Evolutionary conservation across 768 basidiomycete genomes (phyloP).

Genomic region (Steccherinum ochraceum): DNA sequence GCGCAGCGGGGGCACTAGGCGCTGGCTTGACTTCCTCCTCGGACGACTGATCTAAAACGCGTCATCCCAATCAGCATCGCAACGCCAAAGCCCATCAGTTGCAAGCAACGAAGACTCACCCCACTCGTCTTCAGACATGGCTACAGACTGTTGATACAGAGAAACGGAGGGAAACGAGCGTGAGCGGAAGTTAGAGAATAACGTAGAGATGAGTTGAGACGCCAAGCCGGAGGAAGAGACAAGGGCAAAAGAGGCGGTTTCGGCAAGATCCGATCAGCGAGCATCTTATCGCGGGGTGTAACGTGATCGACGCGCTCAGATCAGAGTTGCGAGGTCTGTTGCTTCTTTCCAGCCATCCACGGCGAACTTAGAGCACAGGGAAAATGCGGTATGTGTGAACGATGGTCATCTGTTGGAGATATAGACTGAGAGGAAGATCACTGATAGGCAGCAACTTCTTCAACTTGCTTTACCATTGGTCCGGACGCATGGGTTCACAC

Average conservation of each 20-base stretch:
- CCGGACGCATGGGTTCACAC: slow-evolving; percentile 65
- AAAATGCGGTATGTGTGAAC: not conserved
- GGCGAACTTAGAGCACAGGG: not conserved
- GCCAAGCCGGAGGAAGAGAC: not conserved
- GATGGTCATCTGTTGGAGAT: too few species aligned
- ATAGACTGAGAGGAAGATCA: not conserved
- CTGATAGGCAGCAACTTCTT: slow-evolving; percentile 34
- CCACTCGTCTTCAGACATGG: slow-evolving; percentile 38
- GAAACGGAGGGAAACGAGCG: not conserved
- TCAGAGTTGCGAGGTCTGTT: not conserved
- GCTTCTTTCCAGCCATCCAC: not conserved
- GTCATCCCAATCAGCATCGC: slow-evolving; percentile 23
- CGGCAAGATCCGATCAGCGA: not conserved
- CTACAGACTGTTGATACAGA: not conserved
- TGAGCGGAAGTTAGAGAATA: not conserved
- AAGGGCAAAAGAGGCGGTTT: too few species aligned
- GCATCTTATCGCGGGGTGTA: not conserved
- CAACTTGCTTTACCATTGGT: slow-evolving; percentile 61
- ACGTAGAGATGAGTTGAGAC: not conserved
- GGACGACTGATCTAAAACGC: slow-evolving; percentile 30
- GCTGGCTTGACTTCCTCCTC: slow-evolving; percentile 10
- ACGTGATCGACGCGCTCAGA: too few species aligned
- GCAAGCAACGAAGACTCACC: slow-evolving; percentile 24
- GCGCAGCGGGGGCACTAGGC: slow-evolving; percentile 17
- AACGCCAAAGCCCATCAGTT: slow-evolving; percentile 1